Conservation (phyloP, 2,329 filamentous ascomycete species). For the Aplosporella prunicola region DNA sequence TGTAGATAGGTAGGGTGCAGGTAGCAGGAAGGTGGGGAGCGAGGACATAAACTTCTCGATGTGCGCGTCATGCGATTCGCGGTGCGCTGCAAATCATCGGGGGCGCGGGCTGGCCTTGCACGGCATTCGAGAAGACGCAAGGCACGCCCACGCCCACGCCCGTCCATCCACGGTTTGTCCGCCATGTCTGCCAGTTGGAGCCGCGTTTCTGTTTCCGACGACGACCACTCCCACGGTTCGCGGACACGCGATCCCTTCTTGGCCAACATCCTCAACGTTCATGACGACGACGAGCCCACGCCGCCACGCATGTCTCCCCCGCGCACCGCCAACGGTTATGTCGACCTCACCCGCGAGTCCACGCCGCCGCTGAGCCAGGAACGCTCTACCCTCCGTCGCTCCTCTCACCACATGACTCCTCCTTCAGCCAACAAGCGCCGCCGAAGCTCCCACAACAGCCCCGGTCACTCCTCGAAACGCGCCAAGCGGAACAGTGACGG, state of each 20-base stretch:
- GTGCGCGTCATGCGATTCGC: too few relatives aligned
- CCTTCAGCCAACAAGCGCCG: constrained; percentile 1
- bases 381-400: constrained; percentile 4
- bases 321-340: constrained; percentile 22
- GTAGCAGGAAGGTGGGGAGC: too few relatives aligned
- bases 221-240: neutral
- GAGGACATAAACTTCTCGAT: too few relatives aligned
- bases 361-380: constrained; percentile 9
- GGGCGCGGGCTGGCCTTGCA: too few relatives aligned
- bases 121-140: too few relatives aligned
- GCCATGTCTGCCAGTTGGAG: too few relatives aligned
- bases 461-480: constrained; percentile 26
- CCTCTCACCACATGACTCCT: neutral
- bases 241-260: constrained; percentile 15
- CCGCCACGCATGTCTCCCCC: neutral
- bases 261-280: constrained; percentile 22
- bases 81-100: too few relatives aligned
- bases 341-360: constrained; percentile 20
- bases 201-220: too few relatives aligned
- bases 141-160: too few relatives aligned
- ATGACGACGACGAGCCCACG: constrained; percentile 10
- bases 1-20: too few relatives aligned
- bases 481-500: constrained; percentile 17
- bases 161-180: too few relatives aligned
- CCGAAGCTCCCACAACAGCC: neutral